Evolutionary conservation across 345 rosid genomes (phyloP), one percentile per base, ranked within the genome.

Genomic region (Hibiscus trionum): DNA sequence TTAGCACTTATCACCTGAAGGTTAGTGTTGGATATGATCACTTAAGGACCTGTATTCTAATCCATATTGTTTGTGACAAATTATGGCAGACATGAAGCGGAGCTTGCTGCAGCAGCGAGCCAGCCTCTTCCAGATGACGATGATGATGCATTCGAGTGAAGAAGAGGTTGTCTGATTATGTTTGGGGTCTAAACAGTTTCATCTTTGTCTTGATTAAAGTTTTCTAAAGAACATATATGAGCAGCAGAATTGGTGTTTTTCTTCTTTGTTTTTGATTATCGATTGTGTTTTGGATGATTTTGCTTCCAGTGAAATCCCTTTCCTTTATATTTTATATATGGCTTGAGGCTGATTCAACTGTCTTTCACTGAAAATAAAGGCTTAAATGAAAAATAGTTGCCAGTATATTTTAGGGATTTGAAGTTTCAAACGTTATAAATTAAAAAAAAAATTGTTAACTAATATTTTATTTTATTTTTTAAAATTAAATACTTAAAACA

Each of bases 111-210:
- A 3, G 75, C 75, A 7, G 75, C 68, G 4, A 42, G 27, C 2
- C 75, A 72, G 31, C 75, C 75, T 4, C 75, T 61, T 11, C 75
- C 75, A 4, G 75, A 72, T 31, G 75, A 72, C 1, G 75, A 72
- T 61, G 75, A 72, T 47, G 75, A 72, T 46, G 68, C 68, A 12
- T 71, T 71, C 5, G 71, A 67, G 29, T 67, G 47, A 17, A 49
- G 37, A 14, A 50, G 55, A 50, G n/a, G n/a, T 50, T 62, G 53
- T 35, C 17, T 17, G 29, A 49, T 15, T 5, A 4, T n/a, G 7
- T 50, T 16, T 12, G 17, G 56, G 16, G 9, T 7, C 7, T 44
- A 47, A 50, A 53, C 56, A 10, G 8, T 49, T 66, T 7, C 11
- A 3, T 39, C 44, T 16, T 50, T 1, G 11, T 10, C 17, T 42